Conservation (phyloP, 2,329 filamentous ascomycete species). For the Ophiostoma pallidulum region DNA sequence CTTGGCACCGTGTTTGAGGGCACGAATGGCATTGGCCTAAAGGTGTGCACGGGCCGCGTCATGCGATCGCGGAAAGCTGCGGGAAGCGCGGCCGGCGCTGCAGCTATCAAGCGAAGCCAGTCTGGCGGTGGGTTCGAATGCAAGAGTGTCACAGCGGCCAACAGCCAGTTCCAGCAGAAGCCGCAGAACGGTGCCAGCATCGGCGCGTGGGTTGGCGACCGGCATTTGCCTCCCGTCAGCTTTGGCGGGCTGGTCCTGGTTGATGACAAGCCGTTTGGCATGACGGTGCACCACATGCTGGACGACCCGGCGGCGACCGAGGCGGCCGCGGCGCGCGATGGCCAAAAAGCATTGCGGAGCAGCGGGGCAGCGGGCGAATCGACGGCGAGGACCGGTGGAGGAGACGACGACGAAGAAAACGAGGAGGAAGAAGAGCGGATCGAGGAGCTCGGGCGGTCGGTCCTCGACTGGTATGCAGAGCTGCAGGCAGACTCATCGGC, state of each 20-base stretch:
- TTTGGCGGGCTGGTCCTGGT: conserved; percentile 82
- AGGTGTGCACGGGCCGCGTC: conserved; percentile 23
- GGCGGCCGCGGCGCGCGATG: conserved; percentile 13
- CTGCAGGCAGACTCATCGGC: conserved; percentile 29
- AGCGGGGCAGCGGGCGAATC: conserved; percentile 19
- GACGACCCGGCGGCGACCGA: conserved; percentile 51
- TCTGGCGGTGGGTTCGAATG: conserved; percentile 23
- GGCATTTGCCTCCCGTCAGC: conserved; percentile 81
- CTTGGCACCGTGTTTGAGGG: conserved; percentile 57
- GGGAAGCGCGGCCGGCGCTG: background rate
- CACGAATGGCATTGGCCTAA: conserved; percentile 30
- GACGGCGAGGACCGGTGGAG: background rate
- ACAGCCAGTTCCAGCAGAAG: conserved; percentile 67
- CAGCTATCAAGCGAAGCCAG: background rate
- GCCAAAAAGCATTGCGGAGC: conserved; percentile 17
- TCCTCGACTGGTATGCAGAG: conserved; percentile 34
- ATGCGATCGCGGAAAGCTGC: conserved; percentile 14
- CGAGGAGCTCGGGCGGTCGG: conserved; percentile 23
- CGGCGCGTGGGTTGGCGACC: conserved; percentile 75
- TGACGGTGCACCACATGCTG: conserved; percentile 96
- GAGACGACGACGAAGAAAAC: conserved; percentile 14
- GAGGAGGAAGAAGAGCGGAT: conserved; percentile 20
- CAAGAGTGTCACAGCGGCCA: conserved; percentile 37
- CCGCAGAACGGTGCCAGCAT: conserved; percentile 86
- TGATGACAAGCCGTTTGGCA: conserved; percentile 76